Conservation (phyloP, 768 basidiomycete genomes). For the Infundibulicybe gibba region DNA sequence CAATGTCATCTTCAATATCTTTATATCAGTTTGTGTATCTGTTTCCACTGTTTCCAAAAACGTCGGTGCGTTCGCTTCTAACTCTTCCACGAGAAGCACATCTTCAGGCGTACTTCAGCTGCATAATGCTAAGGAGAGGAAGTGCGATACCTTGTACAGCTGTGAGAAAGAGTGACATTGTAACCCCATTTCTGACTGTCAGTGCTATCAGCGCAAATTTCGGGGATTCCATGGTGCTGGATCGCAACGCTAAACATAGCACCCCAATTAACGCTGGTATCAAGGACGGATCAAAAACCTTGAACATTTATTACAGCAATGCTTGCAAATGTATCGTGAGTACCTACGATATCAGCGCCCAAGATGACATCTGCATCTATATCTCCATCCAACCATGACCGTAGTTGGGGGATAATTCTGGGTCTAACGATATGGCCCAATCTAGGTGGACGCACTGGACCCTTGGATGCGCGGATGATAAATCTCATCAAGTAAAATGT, state of each 20-base stretch:
- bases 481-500: slow-evolving; percentile 36
- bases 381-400: slow-evolving; percentile 33
- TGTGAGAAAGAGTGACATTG: slow-evolving; percentile 41
- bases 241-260: slow-evolving; percentile 40
- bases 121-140: neutral
- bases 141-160: slow-evolving; percentile 24
- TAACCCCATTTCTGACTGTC: slow-evolving; percentile 54
- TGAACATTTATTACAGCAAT: neutral
- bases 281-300: slow-evolving; percentile 70
- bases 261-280: slow-evolving; percentile 54
- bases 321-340: neutral
- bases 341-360: slow-evolving; percentile 63
- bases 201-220: slow-evolving; percentile 44
- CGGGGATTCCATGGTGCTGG: slow-evolving; percentile 3
- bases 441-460: slow-evolving; percentile 50
- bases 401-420: slow-evolving; percentile 16
- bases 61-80: slow-evolving; percentile 13
- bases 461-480: slow-evolving; percentile 44
- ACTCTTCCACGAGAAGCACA: slow-evolving; percentile 20
- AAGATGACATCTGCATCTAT: slow-evolving; percentile 56
- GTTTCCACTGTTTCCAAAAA: slow-evolving; percentile 28
- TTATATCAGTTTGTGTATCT: slow-evolving; percentile 33
- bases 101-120: slow-evolving; percentile 11
- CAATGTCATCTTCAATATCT: slow-evolving; percentile 39
- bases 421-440: slow-evolving; percentile 59